Evolutionary conservation across 2,329 filamentous ascomycete genomes (phyloP).

Genomic region (Cercospora sp.): DNA sequence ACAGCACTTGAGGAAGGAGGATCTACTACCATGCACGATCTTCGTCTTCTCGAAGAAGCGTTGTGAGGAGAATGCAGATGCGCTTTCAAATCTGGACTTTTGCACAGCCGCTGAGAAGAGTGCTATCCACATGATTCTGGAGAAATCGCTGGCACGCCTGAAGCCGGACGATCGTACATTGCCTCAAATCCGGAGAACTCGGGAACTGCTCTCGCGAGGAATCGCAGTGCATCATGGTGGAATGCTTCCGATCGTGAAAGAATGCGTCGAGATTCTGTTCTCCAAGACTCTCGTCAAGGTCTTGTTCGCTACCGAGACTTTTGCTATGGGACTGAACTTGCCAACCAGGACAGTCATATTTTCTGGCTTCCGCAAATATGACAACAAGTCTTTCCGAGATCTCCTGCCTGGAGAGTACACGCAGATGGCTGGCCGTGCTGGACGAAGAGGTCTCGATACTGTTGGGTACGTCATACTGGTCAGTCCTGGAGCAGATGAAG

Average conservation of each 20-base stretch:
- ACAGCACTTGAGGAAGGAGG: constrained; percentile 83
- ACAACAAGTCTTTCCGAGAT: constrained; percentile 88
- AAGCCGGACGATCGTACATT: constrained; percentile 85
- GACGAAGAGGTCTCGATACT: constrained; percentile 85
- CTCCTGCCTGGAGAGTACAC: constrained; percentile 94
- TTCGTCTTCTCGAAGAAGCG: constrained; percentile 99
- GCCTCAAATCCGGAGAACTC: constrained; percentile 86
- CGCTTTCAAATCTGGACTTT: constrained; percentile 91
- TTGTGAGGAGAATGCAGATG: constrained; percentile 95
- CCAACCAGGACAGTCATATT: constrained; percentile 97
- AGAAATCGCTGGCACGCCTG: constrained; percentile 86
- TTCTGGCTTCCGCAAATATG: constrained; percentile 94
- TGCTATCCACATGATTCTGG: constrained; percentile 94
- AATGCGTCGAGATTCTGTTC: constrained; percentile 95
- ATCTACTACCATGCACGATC: constrained; percentile 86
- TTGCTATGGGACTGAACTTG: constrained; percentile 96
- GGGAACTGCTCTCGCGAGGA: constrained; percentile 81
- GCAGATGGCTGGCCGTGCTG: constrained; percentile 95
- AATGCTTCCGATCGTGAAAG: constrained; percentile 92
- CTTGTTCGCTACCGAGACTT: constrained; percentile 95
- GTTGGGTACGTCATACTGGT: constrained; percentile 96
- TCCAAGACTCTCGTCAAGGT: constrained; percentile 94
- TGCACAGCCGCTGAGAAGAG: constrained; percentile 93
- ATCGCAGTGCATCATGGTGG: constrained; percentile 97
- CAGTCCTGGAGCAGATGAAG: constrained; percentile 75